Conservation (phyloP, 2,329 filamentous ascomycete genomes). For the Coniochaeta sp. region DNA sequence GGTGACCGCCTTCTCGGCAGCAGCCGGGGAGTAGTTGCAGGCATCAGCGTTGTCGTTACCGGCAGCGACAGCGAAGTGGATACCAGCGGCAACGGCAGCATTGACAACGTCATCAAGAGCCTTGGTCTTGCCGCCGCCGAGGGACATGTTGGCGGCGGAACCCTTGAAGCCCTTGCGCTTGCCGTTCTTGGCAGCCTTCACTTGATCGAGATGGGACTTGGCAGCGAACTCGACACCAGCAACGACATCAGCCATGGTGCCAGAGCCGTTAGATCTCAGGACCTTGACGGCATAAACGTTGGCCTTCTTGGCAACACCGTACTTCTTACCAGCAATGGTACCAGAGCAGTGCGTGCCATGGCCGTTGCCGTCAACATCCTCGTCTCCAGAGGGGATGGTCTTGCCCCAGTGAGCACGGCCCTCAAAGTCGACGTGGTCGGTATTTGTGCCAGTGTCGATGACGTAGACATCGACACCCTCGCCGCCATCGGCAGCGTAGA, state of each 20-base stretch:
- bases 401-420: constrained; percentile 94
- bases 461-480: constrained; percentile 99
- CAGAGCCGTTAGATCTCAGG: constrained; percentile 91
- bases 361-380: constrained; percentile 89
- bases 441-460: constrained; percentile 95
- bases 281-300: constrained; percentile 97
- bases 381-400: constrained; percentile 81
- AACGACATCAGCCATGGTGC: constrained; percentile 97
- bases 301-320: constrained; percentile 99
- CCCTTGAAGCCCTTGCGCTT: constrained; percentile 98
- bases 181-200: constrained; percentile 71
- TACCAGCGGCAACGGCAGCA: constrained; percentile 80
- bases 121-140: constrained; percentile 93
- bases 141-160: constrained; percentile 97
- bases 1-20: constrained; percentile 84
- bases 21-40: constrained; percentile 97
- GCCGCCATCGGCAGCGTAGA: constrained; percentile 81
- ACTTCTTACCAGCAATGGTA: constrained; percentile 96
- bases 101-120: constrained; percentile 90
- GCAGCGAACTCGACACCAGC: constrained; percentile 97
- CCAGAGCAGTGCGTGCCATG: constrained; percentile 99
- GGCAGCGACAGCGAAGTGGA: constrained; percentile 97
- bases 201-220: constrained; percentile 66
- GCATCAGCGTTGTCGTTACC: constrained; percentile 99
- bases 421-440: constrained; percentile 92